Evolutionary conservation across 495 filamentous ascomycete genomes (phyloP), one percentile per base, ranked within the genome.

Genomic region (Collariella sp.): DNA sequence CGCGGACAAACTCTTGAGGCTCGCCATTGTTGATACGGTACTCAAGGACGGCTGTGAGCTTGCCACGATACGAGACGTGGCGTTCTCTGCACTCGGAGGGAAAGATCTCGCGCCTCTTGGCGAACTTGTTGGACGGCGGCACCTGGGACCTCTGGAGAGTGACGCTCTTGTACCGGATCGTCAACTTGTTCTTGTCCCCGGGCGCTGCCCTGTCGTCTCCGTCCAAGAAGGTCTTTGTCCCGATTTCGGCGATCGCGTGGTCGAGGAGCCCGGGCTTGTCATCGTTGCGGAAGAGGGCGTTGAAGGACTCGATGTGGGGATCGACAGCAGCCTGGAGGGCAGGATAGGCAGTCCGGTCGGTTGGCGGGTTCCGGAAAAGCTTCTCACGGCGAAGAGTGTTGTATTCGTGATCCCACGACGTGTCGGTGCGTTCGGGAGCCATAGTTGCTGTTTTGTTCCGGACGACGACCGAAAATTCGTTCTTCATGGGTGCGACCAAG

Each of bases 251-350:
- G 50, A 96, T 61, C 12, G 79, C 89, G 20, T 83, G 81, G 46
- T 88, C 83, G 40, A 98, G 70, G 22, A 95, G 77, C 41, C 84
- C 81, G 41, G 76, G 71, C 58, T 79, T 77, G 58, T 72, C 78
- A 55, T 70, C 63, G 61, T 72, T 73, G 13, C 83, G 83, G 62
- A 96, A 89, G 36, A 96, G 73, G n/a, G 87, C 85, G 75, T 98
- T 95, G 82, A 96, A 97, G 9, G 93, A 91, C 57, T 96, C 83
- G 65, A 96, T 83, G 67, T 98, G 93, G 31, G 93, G 93, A 54
- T 84, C 76, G 55, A 96, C 82, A 2, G 91, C 87, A 38, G 79
- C 81, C 44, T 88, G 84, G 42, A 98, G 78, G 12, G 87, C 79
- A 3, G 93, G 93, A 66, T 93, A 97, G 48, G 93, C 88, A 13